phyloP scores from a whole-genome alignment of 148 eudicot species.

The Diospyros lotus region DNA sequence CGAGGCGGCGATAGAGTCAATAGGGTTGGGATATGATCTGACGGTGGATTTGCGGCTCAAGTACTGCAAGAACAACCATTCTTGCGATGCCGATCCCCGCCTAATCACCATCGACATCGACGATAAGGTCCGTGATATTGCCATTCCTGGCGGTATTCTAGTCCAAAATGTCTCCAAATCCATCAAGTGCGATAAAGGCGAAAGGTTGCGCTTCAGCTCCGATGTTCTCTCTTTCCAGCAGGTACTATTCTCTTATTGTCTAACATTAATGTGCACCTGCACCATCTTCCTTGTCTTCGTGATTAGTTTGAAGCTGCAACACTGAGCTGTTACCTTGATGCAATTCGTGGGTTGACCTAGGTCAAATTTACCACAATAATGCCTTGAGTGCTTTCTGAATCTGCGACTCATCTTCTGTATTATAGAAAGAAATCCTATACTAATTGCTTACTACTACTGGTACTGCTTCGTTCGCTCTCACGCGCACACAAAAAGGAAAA shows the following conservation, averaged over 20 bases:
- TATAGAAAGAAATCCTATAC: too few species aligned
- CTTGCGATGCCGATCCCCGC: slow-evolving; percentile 11
- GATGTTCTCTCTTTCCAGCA: slow-evolving; percentile 48
- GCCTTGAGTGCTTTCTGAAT: too few species aligned
- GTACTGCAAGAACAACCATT: slow-evolving; percentile 30
- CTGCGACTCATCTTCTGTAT: too few species aligned
- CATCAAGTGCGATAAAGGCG: slow-evolving; percentile 51
- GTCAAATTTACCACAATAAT: not conserved
- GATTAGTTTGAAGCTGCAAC: too few species aligned
- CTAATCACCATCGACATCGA: slow-evolving; percentile 36
- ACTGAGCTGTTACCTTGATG: not conserved
- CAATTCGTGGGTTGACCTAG: not conserved
- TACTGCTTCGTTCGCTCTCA: too few species aligned
- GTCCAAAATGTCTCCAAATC: slow-evolving; percentile 40
- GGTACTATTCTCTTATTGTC: slow-evolving; percentile 16
- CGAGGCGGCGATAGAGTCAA: slow-evolving; percentile 35
- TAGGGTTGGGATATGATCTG: slow-evolving; percentile 42
- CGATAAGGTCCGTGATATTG: slow-evolving; percentile 40
- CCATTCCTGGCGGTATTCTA: slow-evolving; percentile 42
- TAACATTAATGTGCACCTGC: not conserved
- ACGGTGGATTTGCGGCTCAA: slow-evolving; percentile 36
- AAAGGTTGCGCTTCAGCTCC: slow-evolving; percentile 41
- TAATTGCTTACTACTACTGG: too few species aligned
- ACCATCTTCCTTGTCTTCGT: too few species aligned
- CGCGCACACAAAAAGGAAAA: too few species aligned